Evolutionary conservation across 306 rosid species (phyloP), one percentile per base, ranked within the genome.

Genomic region (Quercus parvula): DNA sequence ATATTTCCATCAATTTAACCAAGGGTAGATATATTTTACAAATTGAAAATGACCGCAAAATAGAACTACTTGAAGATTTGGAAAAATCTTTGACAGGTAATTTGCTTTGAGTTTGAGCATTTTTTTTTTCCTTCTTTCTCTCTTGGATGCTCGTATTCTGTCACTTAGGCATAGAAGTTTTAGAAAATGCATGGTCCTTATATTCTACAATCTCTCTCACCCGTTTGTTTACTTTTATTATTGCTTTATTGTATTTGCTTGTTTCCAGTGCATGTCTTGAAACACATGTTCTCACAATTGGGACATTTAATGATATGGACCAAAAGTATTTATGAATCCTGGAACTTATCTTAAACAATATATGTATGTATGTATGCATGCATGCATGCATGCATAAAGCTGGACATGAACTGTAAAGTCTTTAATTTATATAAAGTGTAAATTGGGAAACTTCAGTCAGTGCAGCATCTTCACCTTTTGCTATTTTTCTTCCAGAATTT

Each of bases 1-100:
- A 95, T 85, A 79, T 95, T 83, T 91, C 99, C 10, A 71, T 92
- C 38, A 91, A 91, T 38, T 78, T 95, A 71, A 17, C 81, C 71
- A 87, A 83, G 81, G 92, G 96, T 84, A 80, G 89, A 52, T 86
- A 69, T 72, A 84, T 90, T 81, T 86, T 92, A 75, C 72, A 88
- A 41, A 74, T 81, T 55, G 97, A 94, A 33, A 88, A 71, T 85
- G 91, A 87, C 38, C 94, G 61, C 63, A 91, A 84, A 71, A 87
- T 80, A 75, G 73, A 31, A 10, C 76, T 91, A 27, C 88, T 95
- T 51, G 75, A 25, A 81, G 87, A 88, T n/a, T 38, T 95, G 56
- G 77, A 76, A 64, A 85, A 13, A 27, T 91, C 89, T 76, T 77
- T 91, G 81, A 90, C 19, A 80, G 99, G 99, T 90, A 77, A 83